Evolutionary conservation across 352 stramenopile genomes (phyloP), one percentile per base, ranked within the genome.

Genomic region (Globisporangium rhizosaccharum): DNA sequence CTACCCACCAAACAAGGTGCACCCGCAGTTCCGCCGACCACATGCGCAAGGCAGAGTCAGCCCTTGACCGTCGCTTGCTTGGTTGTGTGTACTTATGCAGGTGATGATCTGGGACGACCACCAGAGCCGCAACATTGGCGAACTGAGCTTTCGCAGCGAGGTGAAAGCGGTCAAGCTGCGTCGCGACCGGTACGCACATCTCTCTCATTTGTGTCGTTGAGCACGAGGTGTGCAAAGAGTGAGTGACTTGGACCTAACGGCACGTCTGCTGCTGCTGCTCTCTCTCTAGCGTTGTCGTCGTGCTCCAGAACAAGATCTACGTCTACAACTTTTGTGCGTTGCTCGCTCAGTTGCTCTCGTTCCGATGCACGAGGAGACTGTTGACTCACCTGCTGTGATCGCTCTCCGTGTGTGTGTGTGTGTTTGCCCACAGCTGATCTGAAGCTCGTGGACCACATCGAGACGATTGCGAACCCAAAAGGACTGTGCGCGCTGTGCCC

Each of bases 21-120:
- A 52, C 9, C 7, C 9, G 33, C 33, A 39, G 3, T 9, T 45
- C 10, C 4, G 14, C 7, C 8, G 17, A 6, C 14, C 9, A 6
- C 39, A 2, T 26, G 18, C n/a, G 10, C 1, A 30, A 20, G 11
- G 14, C 41, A 7, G 41, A 46, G 14, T 9, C 41, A 5, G 41
- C 41, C 14, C 3, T 39, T 46, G 41, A 46, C 18, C 14, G 14
- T 14, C 12, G 12, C 14, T 7, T 28, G 10, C 23, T 33, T 25
- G 12, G 23, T 17, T 11, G 47, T 25, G 18, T 52, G 12, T 46
- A 23, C 28, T 8, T 42, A 9, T 60, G 25, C 44, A 97, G 84
- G 96, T 99, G 18, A 98, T 99, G 82, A 99, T 99, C 61, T 99
- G 97, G 96, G 97, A 99, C 65, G 97, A 99, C 76, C 96, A 99